A percentile compares a stretch with the other conserved stretches of the same genome.
Conservation (phyloP, 352 stramenopile genomes). For the Phytophthora palmivora region DNA sequence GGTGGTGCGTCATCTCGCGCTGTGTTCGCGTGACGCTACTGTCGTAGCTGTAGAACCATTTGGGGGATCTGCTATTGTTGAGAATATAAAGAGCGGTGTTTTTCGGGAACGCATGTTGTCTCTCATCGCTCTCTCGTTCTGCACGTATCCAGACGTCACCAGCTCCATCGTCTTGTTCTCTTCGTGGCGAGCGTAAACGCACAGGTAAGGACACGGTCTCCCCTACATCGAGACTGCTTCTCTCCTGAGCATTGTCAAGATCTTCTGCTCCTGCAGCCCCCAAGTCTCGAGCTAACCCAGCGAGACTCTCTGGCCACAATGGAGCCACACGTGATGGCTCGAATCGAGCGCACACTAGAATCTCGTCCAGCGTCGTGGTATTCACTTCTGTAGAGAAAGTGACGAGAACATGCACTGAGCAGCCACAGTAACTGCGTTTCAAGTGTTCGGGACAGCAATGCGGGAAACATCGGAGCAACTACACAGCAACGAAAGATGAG, state of each 20-base stretch:
- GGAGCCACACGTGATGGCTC: constrained; percentile 24
- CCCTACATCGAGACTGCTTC: not conserved
- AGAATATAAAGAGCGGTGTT: constrained; percentile 42
- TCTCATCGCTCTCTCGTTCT: constrained; percentile 17
- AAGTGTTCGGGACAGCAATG: constrained; percentile 49
- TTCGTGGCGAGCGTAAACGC: too few relatives aligned
- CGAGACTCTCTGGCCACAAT: constrained; percentile 10
- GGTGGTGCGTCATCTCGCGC: constrained; percentile 49
- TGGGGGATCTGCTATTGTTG: constrained; percentile 49
- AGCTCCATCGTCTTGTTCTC: not conserved
- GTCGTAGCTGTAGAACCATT: constrained; percentile 60
- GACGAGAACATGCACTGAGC: constrained; percentile 35
- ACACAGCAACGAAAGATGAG: not conserved
- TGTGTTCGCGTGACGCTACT: constrained; percentile 49
- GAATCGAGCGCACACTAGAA: constrained; percentile 50
- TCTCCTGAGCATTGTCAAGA: not conserved
- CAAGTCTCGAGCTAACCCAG: not conserved
- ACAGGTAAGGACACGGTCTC: not conserved
- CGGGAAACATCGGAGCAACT: constrained; percentile 45
- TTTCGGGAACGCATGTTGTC: constrained; percentile 3
- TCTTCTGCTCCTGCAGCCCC: not conserved
- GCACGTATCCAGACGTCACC: constrained; percentile 35
- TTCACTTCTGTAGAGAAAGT: constrained; percentile 21
- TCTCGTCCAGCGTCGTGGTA: constrained; percentile 4
- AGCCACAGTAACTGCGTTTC: constrained; percentile 46